These are phyloP conservation scores for Oxytropis ochrocephala DNA, from an alignment of 306 rosid species.

Conservation along the genomic window DNA sequence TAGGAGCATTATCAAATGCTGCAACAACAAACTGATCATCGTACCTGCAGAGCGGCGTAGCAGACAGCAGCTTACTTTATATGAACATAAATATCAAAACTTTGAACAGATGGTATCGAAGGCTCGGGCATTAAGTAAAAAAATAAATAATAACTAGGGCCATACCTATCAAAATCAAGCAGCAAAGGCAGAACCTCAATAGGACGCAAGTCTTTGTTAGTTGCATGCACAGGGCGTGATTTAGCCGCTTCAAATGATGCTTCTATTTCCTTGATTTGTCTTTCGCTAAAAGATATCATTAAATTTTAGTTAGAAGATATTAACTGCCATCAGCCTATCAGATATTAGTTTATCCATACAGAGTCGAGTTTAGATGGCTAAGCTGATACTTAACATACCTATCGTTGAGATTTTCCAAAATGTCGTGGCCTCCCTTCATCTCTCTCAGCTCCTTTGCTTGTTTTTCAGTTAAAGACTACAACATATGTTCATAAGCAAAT, in stretches of 20 bases:
- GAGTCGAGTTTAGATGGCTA: neutral
- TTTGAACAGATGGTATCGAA: neutral
- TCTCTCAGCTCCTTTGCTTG: slow-evolving; percentile 92
- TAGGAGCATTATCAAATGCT: slow-evolving; percentile 85
- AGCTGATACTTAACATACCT: slow-evolving; percentile 38
- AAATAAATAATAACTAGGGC: neutral
- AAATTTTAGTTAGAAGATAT: neutral
- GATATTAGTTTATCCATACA: neutral
- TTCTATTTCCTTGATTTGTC: slow-evolving; percentile 86
- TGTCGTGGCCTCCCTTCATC: slow-evolving; percentile 62
- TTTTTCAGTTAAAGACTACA: slow-evolving; percentile 86
- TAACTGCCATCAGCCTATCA: neutral
- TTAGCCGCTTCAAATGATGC: slow-evolving; percentile 96
- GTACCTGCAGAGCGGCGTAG: slow-evolving; percentile 39
- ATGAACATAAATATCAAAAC: neutral
- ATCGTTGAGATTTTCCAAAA: slow-evolving; percentile 61
- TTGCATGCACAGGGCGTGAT: slow-evolving; percentile 77
- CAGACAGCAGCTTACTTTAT: slow-evolving; percentile 7
- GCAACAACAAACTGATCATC: slow-evolving; percentile 67
- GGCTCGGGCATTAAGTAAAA: neutral
- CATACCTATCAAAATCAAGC: slow-evolving; percentile 83
- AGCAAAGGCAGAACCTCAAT: slow-evolving; percentile 82
- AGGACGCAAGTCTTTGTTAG: slow-evolving; percentile 73
- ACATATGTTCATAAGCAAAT: slow-evolving; percentile 2
- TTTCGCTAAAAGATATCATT: slow-evolving; percentile 49